Evolutionary conservation across 1,139 yeast genomes (phyloP).

Genomic region (Candida sp.): DNA sequence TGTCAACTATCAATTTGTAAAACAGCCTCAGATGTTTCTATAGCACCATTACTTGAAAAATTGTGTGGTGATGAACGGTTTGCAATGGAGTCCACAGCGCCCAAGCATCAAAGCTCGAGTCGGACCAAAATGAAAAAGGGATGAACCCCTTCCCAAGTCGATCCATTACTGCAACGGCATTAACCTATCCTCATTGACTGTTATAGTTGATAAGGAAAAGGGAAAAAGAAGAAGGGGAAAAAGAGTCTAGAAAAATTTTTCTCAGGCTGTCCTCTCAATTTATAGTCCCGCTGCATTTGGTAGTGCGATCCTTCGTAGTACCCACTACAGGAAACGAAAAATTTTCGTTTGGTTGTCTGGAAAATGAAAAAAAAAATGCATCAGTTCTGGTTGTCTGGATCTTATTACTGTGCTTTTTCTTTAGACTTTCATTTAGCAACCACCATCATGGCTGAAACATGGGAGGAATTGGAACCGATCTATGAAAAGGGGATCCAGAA

Average conservation of each 20-base stretch:
- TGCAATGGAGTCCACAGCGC: constrained; percentile 39
- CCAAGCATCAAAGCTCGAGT: constrained; percentile 22
- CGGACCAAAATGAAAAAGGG: constrained; percentile 10
- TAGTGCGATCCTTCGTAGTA: not conserved
- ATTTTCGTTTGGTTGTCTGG: not conserved
- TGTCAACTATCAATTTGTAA: not conserved
- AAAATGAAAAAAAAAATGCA: not conserved
- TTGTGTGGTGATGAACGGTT: constrained; percentile 33
- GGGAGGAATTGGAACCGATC: constrained; percentile 17
- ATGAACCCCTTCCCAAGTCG: constrained; percentile 5
- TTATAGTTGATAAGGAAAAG: constrained; percentile 58
- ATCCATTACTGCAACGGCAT: constrained; percentile 47
- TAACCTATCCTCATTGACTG: constrained; percentile 68
- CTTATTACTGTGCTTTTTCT: not conserved
- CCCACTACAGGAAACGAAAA: not conserved
- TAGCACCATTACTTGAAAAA: constrained; percentile 25
- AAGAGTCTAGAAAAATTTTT: constrained; percentile 5
- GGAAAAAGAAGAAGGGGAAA: constrained; percentile 10
- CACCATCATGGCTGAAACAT: constrained; percentile 8
- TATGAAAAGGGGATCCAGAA: constrained; percentile 29
- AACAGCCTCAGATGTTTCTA: constrained; percentile 34
- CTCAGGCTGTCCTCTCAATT: not conserved
- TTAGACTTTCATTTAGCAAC: not conserved
- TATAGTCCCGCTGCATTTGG: constrained; percentile 1
- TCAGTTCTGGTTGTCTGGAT: not conserved